Evolutionary conservation across 2,329 filamentous ascomycete species (phyloP), one percentile per base, ranked within the genome.

Genomic region (Lasiodiplodia sp.): DNA sequence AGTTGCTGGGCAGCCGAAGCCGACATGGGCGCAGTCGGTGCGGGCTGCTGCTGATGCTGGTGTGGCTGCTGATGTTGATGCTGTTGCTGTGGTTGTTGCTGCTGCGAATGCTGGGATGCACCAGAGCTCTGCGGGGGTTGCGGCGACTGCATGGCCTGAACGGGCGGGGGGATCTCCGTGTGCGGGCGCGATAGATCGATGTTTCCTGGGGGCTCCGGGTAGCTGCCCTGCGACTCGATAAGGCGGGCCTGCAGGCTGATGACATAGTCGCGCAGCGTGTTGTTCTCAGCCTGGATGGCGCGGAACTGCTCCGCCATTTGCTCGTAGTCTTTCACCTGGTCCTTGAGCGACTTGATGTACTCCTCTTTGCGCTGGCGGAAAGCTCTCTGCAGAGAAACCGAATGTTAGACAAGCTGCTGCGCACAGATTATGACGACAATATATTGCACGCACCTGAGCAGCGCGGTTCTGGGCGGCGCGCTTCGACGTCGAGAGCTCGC

Each of bases 311-410:
- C 87, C 72, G 94, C 92, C 80, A 97, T 88, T 21, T 89, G 86
- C 73, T 88, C 86, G 72, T 89, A 92, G 37, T 96, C 92, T 75
- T 93, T 90, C 64, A 97, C 93, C 78, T 98, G 93, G 77, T 96
- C 92, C 81, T 99, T 96, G 7, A 99, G 87, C 79, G 97, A 96
- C 84, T 97, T 97, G 80, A 99, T 99, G 79, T 99, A 97, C 56
- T 93, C 92, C 81, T 99, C 96, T 79, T 99, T 99, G 71, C 96
- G 92, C 82, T 98, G 94, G 52, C 96, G 92, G 82, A 99, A 99
- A 52, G 96, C 96, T 78, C 96, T 89, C 95, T 99, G 72, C 25
- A 21, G 21, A 47, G 18, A 10, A 7, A 34, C 34, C 14, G 4
- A 3, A n/a, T 18, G 53, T 67, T 51, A 66, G 64, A 38, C 7